Conservation (phyloP, 495 filamentous ascomycete genomes). For the Penicillium subrubescens region DNA sequence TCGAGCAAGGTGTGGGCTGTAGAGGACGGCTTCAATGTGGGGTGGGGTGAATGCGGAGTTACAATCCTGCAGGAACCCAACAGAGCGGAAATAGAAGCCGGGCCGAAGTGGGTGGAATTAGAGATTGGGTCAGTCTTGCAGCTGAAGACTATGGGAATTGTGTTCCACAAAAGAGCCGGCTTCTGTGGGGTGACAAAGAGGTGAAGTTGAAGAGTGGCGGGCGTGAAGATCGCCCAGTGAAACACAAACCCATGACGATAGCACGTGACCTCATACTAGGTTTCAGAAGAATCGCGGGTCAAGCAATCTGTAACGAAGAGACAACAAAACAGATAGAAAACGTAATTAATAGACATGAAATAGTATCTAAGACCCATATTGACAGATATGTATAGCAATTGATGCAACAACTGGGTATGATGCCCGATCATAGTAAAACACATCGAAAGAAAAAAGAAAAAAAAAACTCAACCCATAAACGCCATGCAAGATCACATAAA, state of each 20-base stretch:
- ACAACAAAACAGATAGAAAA: not conserved
- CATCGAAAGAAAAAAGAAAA: slow-evolving; percentile 22
- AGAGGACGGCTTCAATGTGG: slow-evolving; percentile 26
- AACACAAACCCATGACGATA: slow-evolving; percentile 5
- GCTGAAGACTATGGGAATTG: slow-evolving; percentile 5
- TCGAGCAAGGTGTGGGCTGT: slow-evolving; percentile 5
- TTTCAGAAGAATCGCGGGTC: slow-evolving; percentile 11
- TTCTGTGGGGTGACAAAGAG: slow-evolving; percentile 13
- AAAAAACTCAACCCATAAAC: slow-evolving; percentile 37
- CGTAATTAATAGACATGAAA: slow-evolving; percentile 2
- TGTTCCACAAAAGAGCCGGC: slow-evolving; percentile 27
- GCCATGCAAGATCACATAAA: slow-evolving; percentile 43
- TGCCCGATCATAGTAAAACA: slow-evolving; percentile 37
- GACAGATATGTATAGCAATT: slow-evolving; percentile 23
- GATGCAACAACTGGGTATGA: slow-evolving; percentile 46
- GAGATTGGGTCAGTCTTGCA: not conserved
- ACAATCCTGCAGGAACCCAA: slow-evolving; percentile 10
- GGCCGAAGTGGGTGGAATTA: not conserved
- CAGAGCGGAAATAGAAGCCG: not conserved
- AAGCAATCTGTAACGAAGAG: not conserved
- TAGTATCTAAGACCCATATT: slow-evolving; percentile 16
- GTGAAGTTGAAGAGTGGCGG: slow-evolving; percentile 7
- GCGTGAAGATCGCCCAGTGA: slow-evolving; percentile 8
- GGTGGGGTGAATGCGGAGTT: slow-evolving; percentile 30
- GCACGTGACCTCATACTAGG: slow-evolving; percentile 23